These are phyloP conservation scores for Lactarius psammicola DNA, from an alignment of 768 basidiomycete species.

Conservation along the genomic window DNA sequence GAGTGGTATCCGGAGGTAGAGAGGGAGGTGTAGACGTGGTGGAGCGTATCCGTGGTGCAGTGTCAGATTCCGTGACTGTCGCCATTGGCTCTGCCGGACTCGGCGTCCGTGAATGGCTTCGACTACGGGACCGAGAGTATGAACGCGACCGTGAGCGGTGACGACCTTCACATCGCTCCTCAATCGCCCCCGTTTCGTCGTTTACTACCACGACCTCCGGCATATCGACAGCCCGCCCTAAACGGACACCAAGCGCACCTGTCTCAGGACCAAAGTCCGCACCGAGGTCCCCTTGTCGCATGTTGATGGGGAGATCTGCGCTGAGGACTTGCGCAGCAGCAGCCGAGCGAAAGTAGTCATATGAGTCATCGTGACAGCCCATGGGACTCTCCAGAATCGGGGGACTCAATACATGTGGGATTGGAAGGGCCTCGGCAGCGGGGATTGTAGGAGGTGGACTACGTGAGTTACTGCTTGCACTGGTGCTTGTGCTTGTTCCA, in stretches of 20 bases:
- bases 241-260: constrained; percentile 21
- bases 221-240: constrained; percentile 25
- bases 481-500: constrained; percentile 29
- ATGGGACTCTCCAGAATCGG: constrained; percentile 12
- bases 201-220: constrained; percentile 28
- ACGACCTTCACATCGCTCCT: constrained; percentile 22
- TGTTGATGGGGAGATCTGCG: constrained; percentile 7
- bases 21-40: constrained; percentile 24
- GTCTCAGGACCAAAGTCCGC: constrained; percentile 19
- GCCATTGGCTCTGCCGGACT: constrained; percentile 25
- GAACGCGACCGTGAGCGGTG: constrained; percentile 20
- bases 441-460: constrained; percentile 24
- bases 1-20: constrained; percentile 30
- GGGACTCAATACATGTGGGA: constrained; percentile 21
- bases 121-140: constrained; percentile 23
- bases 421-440: constrained; percentile 19
- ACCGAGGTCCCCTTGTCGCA: constrained; percentile 18
- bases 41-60: constrained; percentile 8
- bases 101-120: constrained; percentile 29
- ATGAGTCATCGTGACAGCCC: constrained; percentile 19
- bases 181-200: constrained; percentile 25
- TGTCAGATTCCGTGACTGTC: constrained; percentile 21
- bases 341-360: constrained; percentile 18
- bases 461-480: constrained; percentile 25
- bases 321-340: constrained; percentile 15